Conservation (phyloP, 768 basidiomycete species). For the Naganishia antarctica region DNA sequence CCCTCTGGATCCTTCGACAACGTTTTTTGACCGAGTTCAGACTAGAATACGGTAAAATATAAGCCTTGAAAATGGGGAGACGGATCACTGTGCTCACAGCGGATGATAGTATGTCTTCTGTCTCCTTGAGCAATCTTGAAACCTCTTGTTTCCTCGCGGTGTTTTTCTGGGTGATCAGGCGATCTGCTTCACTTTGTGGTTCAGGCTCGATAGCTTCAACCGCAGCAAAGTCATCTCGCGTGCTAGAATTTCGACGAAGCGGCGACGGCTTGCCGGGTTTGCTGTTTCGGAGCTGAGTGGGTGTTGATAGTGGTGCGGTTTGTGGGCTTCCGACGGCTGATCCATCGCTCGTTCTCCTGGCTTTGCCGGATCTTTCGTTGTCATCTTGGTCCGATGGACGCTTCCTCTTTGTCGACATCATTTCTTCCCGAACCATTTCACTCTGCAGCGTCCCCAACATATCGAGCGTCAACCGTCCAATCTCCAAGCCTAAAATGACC, state of each 20-base stretch:
- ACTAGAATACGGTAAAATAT: too few relatives aligned
- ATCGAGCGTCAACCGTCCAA: conserved; percentile 21
- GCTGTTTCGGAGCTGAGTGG: background rate
- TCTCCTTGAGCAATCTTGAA: conserved; percentile 23
- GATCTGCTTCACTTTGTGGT: conserved; percentile 7
- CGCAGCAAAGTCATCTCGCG: background rate
- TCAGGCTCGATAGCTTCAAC: background rate
- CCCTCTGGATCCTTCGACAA: conserved; percentile 19
- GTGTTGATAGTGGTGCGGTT: background rate
- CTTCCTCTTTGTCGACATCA: background rate
- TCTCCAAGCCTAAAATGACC: conserved; percentile 13
- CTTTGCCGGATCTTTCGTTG: background rate
- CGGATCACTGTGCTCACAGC: background rate
- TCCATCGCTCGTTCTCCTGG: background rate
- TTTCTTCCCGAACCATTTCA: conserved; percentile 15
- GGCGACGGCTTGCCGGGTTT: conserved; percentile 2
- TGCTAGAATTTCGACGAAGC: background rate
- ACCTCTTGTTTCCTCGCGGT: conserved; percentile 15
- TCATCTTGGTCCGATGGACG: background rate
- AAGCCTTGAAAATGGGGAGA: too few relatives aligned
- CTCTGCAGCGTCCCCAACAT: conserved; percentile 22
- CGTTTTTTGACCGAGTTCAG: conserved; percentile 8
- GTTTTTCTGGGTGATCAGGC: background rate
- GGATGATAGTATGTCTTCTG: conserved; percentile 13
- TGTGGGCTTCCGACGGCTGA: background rate